Evolutionary conservation across 2,329 filamentous ascomycete species (phyloP), one percentile per base, ranked within the genome.

Genomic region (Trichoderma koningiopsis): DNA sequence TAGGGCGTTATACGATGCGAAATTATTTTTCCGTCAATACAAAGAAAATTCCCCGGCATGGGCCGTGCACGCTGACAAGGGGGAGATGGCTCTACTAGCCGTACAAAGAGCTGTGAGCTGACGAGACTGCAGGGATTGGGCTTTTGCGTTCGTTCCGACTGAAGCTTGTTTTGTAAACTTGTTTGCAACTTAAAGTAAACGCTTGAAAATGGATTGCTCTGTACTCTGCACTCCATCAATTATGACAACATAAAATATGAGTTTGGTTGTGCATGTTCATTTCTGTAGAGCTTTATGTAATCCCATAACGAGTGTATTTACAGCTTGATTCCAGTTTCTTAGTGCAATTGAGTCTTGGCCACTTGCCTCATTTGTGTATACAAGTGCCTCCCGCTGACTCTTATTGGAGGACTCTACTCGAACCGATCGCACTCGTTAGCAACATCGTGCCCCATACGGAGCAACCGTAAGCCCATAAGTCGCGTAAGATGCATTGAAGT

Each of bases 1-100:
- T 40, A 67, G 22, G 64, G 40, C n/a, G 19, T 31, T 37, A 67
- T 67, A 67, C 64, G 64, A 67, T 31, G 64, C 55, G 27, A 58
- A 67, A 67, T 67, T 52, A 59, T 49, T 67, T 67, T 52, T 31
- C 64, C 64, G 64, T 59, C 53, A 40, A 59, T 66, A n/a, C 33
- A 29, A 13, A 43, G 22, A n/a, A 43, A 27, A 35, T 35, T n/a
- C 27, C 29, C 37, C n/a, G 37, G 37, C 24, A 35, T 58, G 63
- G 53, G 37, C 63, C 53, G 16, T 43, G 40, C 37, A 10, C 16
- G 53, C 37, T 58, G 53, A 66, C 53, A 27, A 35, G 53, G 53
- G 53, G 24, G 33, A 35, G 11, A 24, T 8, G 31, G 40, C n/a
- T 43, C 7, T 43, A 16, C 33, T 43, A 49, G 35, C 22, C 52